Evolutionary conservation across 345 rosid species (phyloP), one percentile per base, ranked within the genome.

Genomic region (Gossypium turneri): DNA sequence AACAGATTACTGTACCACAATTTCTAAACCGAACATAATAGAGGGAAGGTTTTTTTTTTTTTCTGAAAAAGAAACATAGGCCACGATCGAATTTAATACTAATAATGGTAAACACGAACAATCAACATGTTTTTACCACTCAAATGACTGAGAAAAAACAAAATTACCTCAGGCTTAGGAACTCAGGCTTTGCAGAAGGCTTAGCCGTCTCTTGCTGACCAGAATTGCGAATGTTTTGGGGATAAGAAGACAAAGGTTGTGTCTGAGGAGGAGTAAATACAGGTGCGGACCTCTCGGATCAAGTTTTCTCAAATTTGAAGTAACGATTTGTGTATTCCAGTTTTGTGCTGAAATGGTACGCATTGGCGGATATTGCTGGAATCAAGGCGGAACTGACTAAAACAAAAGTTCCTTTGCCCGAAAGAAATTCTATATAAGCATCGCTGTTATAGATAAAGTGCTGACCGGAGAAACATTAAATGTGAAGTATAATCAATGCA

Each of bases 181-280:
- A 89, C 75, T 96, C 99, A 25, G 98, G 77, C 78, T 93, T 97
- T 17, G 82, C 85, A 69, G 97, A 90, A 81, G 98, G 62, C 75
- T 92, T 97, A 29, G 91, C 79, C 9, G 73, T 77, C 60, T 88
- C 97, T 72, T 73, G 87, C 75, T 67, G 83, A 73, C 89, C 95
- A 81, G 80, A 75, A 73, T 82, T 89, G 68, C 87, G 93, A 77
- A 92, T 68, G 83, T 89, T 96, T 86, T 70, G 92, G 65, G 97
- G 94, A 86, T 86, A 90, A 38, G 94, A 89, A 16, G 97, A 25
- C 84, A 93, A 79, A 55, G 98, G 97, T 74, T 92, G 97, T 58
- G 99, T 88, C 83, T 93, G 98, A 51, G 92, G 97, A 76, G 97
- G 97, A 27, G 99, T 96, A 73, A 95, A 90, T 81, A 91, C 93